phyloP scores from a whole-genome alignment of 1,139 yeast species.

The Kodamaea ohmeri region DNA sequence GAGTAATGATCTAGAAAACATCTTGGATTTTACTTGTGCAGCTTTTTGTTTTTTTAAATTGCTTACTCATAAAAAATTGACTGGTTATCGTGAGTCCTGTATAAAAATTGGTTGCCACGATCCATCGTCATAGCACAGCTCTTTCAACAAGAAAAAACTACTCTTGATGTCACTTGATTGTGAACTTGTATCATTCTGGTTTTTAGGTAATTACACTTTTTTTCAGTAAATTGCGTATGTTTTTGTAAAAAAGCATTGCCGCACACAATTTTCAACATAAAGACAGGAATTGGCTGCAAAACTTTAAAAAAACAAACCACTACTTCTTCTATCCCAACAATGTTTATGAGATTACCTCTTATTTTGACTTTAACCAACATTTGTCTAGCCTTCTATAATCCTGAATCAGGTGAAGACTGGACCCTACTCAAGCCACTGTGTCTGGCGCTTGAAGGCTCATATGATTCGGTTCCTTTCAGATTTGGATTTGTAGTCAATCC shows the following conservation, averaged over 20 bases:
- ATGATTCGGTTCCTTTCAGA: slow-evolving; percentile 27
- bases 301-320: not conserved
- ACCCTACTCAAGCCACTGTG: slow-evolving; percentile 27
- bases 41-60: slow-evolving; percentile 4
- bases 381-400: slow-evolving; percentile 22
- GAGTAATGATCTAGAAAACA: slow-evolving; percentile 27
- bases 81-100: slow-evolving; percentile 1
- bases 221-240: not conserved
- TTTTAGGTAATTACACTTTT: not conserved
- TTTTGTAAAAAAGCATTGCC: not conserved
- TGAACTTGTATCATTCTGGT: not conserved
- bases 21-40: slow-evolving; percentile 8
- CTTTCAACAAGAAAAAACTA: too few species aligned
- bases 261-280: slow-evolving; percentile 1
- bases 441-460: slow-evolving; percentile 19
- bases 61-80: slow-evolving; percentile 4
- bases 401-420: slow-evolving; percentile 38
- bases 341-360: not conserved
- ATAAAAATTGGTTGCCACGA: not conserved
- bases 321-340: not conserved
- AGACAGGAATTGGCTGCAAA: slow-evolving; percentile 4
- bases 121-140: too few species aligned
- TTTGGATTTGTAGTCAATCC: slow-evolving; percentile 39
- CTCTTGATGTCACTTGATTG: too few species aligned
- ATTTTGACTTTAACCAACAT: not conserved